Evolutionary conservation across 75 land plant species (phyloP).

Genomic region (Chamaecyparis obtusa): DNA sequence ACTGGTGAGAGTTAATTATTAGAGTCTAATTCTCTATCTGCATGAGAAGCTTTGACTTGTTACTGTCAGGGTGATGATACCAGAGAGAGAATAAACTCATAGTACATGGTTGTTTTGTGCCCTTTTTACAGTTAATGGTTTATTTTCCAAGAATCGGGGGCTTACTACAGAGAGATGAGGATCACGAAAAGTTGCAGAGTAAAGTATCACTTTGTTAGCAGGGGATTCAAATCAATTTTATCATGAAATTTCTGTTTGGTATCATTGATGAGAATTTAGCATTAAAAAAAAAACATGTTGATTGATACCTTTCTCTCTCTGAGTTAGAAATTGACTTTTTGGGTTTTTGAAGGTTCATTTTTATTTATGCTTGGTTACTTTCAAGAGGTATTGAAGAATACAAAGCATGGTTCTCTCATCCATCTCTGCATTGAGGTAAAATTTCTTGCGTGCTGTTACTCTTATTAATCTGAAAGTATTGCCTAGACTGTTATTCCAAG

Average conservation of each 20-base stretch:
- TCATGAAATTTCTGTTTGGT: not conserved
- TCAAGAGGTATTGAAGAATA: not conserved
- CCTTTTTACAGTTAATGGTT: not conserved
- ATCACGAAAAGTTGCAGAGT: not conserved
- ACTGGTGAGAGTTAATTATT: not conserved
- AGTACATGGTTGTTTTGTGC: not conserved
- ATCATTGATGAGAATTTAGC: not conserved
- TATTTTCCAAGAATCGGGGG: not conserved
- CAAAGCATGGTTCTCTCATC: not conserved
- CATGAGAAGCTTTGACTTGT: not conserved
- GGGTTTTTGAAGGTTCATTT: not conserved
- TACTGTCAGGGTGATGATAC: not conserved
- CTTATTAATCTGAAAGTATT: not conserved
- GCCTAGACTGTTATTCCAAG: not conserved
- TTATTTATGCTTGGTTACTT: not conserved
- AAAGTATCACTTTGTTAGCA: no score
- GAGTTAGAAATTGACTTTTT: no score
- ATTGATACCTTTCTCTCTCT: not conserved
- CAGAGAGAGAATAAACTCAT: not conserved
- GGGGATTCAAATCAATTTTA: not conserved
- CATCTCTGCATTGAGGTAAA: not conserved
- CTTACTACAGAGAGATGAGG: not conserved
- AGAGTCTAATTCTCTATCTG: not conserved
- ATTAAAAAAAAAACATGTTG: not conserved
- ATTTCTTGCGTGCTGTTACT: not conserved